phyloP scores from a whole-genome alignment of 768 basidiomycete genomes.

The Lactifluus piperatus region DNA sequence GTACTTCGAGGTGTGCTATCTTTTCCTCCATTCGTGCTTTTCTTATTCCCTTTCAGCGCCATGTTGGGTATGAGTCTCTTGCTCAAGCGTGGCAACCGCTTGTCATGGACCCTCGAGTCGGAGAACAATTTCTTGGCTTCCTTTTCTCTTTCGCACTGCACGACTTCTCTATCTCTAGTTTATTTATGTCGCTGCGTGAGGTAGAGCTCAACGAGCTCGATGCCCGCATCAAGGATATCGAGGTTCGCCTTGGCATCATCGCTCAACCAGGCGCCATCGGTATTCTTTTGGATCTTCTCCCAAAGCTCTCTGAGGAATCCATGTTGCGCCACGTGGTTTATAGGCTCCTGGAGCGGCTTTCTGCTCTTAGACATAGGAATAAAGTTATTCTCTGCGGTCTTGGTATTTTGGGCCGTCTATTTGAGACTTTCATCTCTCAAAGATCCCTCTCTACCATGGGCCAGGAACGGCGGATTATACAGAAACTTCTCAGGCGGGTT shows the following conservation, averaged over 20 bases:
- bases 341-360: slow-evolving; percentile 56
- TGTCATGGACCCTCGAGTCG: slow-evolving; percentile 36
- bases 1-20: slow-evolving; percentile 55
- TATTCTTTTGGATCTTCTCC: slow-evolving; percentile 46
- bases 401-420: slow-evolving; percentile 45
- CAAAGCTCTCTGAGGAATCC: slow-evolving; percentile 28
- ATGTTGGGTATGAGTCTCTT: slow-evolving; percentile 60
- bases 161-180: slow-evolving; percentile 47
- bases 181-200: slow-evolving; percentile 43
- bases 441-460: slow-evolving; percentile 27
- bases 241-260: slow-evolving; percentile 39
- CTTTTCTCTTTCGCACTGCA: slow-evolving; percentile 59
- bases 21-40: neutral
- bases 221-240: slow-evolving; percentile 33
- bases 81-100: slow-evolving; percentile 49
- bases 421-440: slow-evolving; percentile 36
- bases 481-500: slow-evolving; percentile 56
- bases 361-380: slow-evolving; percentile 56
- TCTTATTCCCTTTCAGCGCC: slow-evolving; percentile 29
- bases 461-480: slow-evolving; percentile 46
- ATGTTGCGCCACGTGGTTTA: slow-evolving; percentile 45
- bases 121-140: slow-evolving; percentile 54
- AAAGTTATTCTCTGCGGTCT: slow-evolving; percentile 55
- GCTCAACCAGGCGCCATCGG: slow-evolving; percentile 51
- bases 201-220: slow-evolving; percentile 38